These are phyloP conservation scores for Gaeumannomyces sp. DNA, from an alignment of 2,329 filamentous ascomycete genomes.

Conservation along the genomic window DNA sequence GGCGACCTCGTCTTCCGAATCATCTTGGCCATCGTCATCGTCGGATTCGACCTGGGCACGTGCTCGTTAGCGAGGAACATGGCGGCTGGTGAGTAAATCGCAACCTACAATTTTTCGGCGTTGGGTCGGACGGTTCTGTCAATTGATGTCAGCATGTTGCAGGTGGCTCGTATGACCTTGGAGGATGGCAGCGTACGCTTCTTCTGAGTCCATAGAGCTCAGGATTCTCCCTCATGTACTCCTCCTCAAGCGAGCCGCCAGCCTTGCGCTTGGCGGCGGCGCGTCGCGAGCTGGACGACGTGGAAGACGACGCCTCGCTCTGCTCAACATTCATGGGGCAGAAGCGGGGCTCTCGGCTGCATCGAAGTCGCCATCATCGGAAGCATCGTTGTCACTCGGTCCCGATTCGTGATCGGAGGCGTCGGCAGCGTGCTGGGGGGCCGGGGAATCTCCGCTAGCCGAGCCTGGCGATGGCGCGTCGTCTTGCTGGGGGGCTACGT, in stretches of 20 bases:
- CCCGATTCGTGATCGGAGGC: constrained; percentile 40
- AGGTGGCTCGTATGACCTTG: constrained; percentile 13
- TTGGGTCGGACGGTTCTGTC: constrained; percentile 50
- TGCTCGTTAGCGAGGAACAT: constrained; percentile 16
- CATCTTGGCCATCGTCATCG: constrained; percentile 40
- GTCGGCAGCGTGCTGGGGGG: constrained; percentile 25
- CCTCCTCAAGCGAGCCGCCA: constrained; percentile 59
- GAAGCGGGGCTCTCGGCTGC: constrained; percentile 55
- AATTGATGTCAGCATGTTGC: constrained; percentile 26
- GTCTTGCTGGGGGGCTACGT: constrained; percentile 46
- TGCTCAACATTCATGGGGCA: constrained; percentile 37
- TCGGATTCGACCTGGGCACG: constrained; percentile 42
- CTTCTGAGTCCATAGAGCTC: constrained; percentile 90
- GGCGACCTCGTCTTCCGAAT: constrained; percentile 53
- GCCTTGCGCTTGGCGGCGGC: constrained; percentile 68
- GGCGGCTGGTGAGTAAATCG: constrained; percentile 1
- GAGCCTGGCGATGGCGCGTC: constrained; percentile 19
- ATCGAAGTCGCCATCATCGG: constrained; percentile 71
- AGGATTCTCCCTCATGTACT: constrained; percentile 84
- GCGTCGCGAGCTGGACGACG: constrained; percentile 47
- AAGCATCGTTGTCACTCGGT: constrained; percentile 48
- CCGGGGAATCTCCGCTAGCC: constrained; percentile 27
- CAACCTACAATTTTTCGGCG: constrained; percentile 50
- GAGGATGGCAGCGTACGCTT: constrained; percentile 58
- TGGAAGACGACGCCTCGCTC: constrained; percentile 60